These are phyloP conservation scores for Sugiyamaella marilandica DNA, from an alignment of 805 yeast species.

Conservation along the genomic window DNA sequence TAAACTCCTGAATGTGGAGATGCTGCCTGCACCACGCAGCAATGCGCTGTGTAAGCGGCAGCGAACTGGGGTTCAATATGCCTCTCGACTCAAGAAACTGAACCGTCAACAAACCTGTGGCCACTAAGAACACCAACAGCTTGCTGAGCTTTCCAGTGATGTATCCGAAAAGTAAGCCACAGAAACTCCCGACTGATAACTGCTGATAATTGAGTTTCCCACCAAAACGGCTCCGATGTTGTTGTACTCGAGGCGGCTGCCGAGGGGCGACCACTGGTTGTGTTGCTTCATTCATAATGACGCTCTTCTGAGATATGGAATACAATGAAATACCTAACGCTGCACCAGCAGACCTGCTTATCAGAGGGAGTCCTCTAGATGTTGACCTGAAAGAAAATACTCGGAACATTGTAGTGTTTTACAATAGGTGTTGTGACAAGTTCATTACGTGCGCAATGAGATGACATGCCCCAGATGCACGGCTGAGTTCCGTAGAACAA, in stretches of 20 bases:
- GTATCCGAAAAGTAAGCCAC: constrained; percentile 56
- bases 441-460: no score
- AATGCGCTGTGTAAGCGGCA: constrained; percentile 19
- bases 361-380: background rate
- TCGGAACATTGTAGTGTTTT: background rate
- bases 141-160: constrained; percentile 57
- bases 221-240: constrained; percentile 13
- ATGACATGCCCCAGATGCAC: no score
- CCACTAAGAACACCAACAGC: constrained; percentile 46
- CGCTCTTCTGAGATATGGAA: background rate
- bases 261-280: background rate
- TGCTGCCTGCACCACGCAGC: constrained; percentile 13
- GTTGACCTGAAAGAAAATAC: background rate
- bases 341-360: background rate
- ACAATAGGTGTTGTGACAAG: no score
- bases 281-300: background rate
- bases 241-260: background rate
- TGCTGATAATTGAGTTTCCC: constrained; percentile 52
- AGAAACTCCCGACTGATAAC: constrained; percentile 57
- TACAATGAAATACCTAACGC: background rate
- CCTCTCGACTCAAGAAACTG: constrained; percentile 57
- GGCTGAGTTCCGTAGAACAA: no score
- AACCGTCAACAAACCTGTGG: constrained; percentile 40
- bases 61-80: constrained; percentile 28
- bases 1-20: constrained; percentile 18